These are phyloP conservation scores for Aspergillus avenaceus DNA, from an alignment of 495 filamentous ascomycete species.

Conservation along the genomic window DNA sequence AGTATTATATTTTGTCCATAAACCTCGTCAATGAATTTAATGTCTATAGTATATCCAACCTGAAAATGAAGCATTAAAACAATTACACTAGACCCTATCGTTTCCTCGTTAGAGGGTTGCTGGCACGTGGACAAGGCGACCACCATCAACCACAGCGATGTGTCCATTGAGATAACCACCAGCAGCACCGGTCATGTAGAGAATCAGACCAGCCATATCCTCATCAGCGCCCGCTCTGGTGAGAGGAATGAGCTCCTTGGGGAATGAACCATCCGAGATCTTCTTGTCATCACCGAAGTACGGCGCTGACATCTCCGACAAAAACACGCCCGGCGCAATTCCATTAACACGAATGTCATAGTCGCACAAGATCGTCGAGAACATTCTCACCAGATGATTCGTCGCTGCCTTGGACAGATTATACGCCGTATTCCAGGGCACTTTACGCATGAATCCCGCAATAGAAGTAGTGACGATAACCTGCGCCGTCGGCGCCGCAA, in stretches of 20 bases:
- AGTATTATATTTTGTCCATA: too few relatives aligned
- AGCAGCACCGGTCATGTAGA: conserved; percentile 60
- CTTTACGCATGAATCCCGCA: conserved; percentile 51
- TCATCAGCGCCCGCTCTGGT: conserved; percentile 51
- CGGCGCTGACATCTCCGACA: conserved; percentile 55
- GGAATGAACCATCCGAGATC: conserved; percentile 39
- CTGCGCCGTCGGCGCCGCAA: conserved; percentile 53
- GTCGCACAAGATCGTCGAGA: conserved; percentile 47
- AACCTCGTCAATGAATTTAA: not conserved
- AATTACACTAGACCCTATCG: not conserved
- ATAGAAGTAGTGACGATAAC: conserved; percentile 63
- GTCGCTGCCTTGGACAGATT: conserved; percentile 60
- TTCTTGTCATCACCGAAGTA: conserved; percentile 17
- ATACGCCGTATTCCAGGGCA: conserved; percentile 58
- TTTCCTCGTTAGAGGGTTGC: conserved; percentile 31
- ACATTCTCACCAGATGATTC: conserved; percentile 60
- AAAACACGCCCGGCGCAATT: conserved; percentile 63
- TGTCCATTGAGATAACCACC: conserved; percentile 59
- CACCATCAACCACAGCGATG: conserved; percentile 57
- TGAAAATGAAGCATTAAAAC: too few relatives aligned
- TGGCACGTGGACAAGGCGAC: conserved; percentile 46
- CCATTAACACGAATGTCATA: conserved; percentile 62
- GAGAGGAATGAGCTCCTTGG: conserved; percentile 45
- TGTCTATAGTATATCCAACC: too few relatives aligned
- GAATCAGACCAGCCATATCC: conserved; percentile 59